These are phyloP conservation scores for Calonectria montana DNA, from an alignment of 2,329 filamentous ascomycete species.

Conservation along the genomic window DNA sequence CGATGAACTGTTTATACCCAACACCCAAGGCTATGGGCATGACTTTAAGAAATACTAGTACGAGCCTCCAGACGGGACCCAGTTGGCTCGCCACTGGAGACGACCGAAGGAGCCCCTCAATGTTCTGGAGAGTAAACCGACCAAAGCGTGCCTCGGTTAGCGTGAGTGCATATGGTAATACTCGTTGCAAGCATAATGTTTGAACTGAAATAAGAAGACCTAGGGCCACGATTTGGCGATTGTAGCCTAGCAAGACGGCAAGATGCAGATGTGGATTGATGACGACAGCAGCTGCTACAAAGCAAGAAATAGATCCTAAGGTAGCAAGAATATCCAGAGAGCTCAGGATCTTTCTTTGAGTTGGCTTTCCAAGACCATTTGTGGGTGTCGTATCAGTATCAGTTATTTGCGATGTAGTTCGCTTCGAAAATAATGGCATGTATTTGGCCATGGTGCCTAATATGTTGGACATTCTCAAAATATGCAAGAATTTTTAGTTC, in stretches of 20 bases:
- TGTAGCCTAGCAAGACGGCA: background rate
- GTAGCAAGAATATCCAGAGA: background rate
- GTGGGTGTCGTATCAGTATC: no score
- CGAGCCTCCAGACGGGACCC: background rate
- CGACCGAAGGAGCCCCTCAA: background rate
- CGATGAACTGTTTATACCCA: background rate
- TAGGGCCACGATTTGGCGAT: background rate
- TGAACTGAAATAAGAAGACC: background rate
- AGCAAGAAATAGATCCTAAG: background rate
- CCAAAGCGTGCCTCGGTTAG: background rate
- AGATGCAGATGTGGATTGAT: background rate
- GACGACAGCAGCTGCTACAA: background rate
- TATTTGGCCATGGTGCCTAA: no score
- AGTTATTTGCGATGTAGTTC: no score
- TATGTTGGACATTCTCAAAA: no score
- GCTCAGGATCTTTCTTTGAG: background rate
- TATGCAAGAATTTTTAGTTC: no score
- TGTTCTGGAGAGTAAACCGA: background rate
- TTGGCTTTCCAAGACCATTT: conserved; percentile 38
- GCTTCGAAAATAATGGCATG: no score
- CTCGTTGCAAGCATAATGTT: background rate
- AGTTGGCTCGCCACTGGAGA: background rate
- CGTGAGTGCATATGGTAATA: background rate
- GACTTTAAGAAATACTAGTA: background rate
- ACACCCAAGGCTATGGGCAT: background rate